A percentile compares a stretch with the other conserved stretches of the same genome.
phyloP scores from a whole-genome alignment of 192 early-diverging fungal species.

The Diversispora epigaea region DNA sequence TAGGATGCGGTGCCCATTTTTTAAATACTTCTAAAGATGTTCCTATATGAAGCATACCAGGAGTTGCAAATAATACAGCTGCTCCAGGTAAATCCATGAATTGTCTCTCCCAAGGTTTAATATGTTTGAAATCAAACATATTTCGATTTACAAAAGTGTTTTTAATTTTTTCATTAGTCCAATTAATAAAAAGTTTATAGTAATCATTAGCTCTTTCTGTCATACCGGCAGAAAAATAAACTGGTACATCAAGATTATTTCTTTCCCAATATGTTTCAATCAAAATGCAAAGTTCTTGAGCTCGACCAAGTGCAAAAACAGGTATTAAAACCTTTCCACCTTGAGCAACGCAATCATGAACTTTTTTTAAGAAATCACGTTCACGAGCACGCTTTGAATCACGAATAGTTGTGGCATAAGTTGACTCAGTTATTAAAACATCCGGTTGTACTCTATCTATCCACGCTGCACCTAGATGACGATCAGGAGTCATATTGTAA shows the following conservation, averaged over 20 bases:
- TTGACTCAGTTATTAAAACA: constrained; percentile 93
- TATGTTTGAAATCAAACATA: constrained; percentile 96
- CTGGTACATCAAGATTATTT: constrained; percentile 83
- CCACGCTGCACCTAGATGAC: constrained; percentile 94
- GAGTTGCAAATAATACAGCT: constrained; percentile 95
- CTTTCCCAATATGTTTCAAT: constrained; percentile 95
- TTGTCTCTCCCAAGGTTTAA: constrained; percentile 76
- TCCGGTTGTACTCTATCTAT: constrained; percentile 91
- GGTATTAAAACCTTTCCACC: constrained; percentile 94
- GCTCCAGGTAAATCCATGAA: constrained; percentile 79
- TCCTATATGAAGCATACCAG: constrained; percentile 98
- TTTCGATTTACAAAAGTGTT: constrained; percentile 89
- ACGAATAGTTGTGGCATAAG: constrained; percentile 95
- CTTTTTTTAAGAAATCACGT: constrained; percentile 89
- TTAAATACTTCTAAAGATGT: constrained; percentile 92
- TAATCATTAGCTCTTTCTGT: constrained; percentile 93
- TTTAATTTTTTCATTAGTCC: constrained; percentile 99
- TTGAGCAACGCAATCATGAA: constrained; percentile 70
- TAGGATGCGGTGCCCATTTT: constrained; percentile 89
- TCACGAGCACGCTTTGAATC: constrained; percentile 92
- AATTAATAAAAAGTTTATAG: constrained; percentile 96
- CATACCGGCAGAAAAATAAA: constrained; percentile 94
- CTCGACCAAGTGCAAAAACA: constrained; percentile 96
- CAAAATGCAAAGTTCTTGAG: constrained; percentile 96
- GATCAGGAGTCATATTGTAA: constrained; percentile 88